A percentile compares a stretch with the other conserved stretches of the same genome.
phyloP scores from a whole-genome alignment of 2,329 filamentous ascomycete species.

The Trichoderma aggressivum region DNA sequence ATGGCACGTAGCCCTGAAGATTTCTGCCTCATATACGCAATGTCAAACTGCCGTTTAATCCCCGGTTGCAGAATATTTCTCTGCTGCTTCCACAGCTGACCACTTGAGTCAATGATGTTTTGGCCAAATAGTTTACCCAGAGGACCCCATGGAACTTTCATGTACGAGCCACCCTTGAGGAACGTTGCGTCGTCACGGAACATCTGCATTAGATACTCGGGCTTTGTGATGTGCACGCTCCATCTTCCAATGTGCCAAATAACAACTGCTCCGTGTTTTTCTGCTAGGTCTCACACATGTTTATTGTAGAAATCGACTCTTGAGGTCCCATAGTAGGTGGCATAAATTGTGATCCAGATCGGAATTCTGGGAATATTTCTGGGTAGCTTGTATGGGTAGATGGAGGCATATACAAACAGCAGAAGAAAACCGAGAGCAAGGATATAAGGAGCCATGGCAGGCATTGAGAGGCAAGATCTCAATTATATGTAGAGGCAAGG shows the following conservation, averaged over 20 bases:
- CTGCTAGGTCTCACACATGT: not conserved
- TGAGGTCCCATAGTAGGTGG: not conserved
- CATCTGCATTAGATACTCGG: not conserved
- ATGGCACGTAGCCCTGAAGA: not conserved
- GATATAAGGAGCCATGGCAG: not conserved
- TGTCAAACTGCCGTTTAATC: not conserved
- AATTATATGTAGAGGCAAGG: not conserved
- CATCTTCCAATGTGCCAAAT: not conserved
- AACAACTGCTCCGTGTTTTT: not conserved
- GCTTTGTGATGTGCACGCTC: not conserved
- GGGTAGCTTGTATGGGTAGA: not conserved
- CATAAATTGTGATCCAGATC: not conserved
- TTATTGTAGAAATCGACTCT: not conserved
- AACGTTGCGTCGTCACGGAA: not conserved
- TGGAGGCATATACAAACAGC: not conserved
- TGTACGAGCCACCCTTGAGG: not conserved
- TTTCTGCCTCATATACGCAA: not conserved
- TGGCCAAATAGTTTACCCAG: not conserved
- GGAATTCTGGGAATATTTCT: not conserved
- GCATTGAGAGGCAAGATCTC: not conserved
- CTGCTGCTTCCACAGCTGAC: not conserved
- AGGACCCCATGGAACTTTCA: not conserved
- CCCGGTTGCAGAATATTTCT: not conserved
- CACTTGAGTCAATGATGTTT: not conserved
- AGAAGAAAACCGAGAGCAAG: not conserved